Base-by-base conservation (phyloP, 225 moss, liverwort and hornwort genomes). In the Pseudoscleropodium purum region DNA sequence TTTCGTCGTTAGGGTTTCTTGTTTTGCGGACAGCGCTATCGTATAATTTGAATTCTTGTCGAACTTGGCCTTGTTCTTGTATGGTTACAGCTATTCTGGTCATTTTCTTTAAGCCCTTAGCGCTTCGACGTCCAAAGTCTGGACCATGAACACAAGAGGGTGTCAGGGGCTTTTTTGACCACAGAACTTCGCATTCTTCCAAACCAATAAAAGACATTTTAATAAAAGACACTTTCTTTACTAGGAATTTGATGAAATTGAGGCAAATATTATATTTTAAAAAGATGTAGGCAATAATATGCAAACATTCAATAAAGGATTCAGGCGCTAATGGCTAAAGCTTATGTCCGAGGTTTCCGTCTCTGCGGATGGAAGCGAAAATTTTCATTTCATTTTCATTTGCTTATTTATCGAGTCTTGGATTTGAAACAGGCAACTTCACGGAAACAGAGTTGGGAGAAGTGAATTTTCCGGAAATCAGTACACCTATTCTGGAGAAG, bases 401-500 rank as follows among this genome's bases (percentile, higher is more conserved):
- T 54, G 27, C 54, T 60, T 34, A n/a, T 41, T 56, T 67, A 31
- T 36, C 11, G 49, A 56, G 67, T 61, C 20, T 77, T 88, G 86
- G 83, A 78, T 56, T 56, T 70, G 52, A 51, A 85, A 52, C 86
- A 90, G 90, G 90, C 21, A 92, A 95, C 92, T 99, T 97, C 82
- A 97, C 95, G 87, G 99, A 99, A 90, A 96, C 97, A 73, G 96
- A 99, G 88, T 87, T 97, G 83, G 99, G 97, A 45, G 97, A 97
- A 90, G 97, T 99, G 84, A 97, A 87, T 64, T 99, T 99, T 91
- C 97, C 99, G 47, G 99, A 99, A 85, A 97, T 99, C 87, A 99
- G 96, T 91, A 96, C 99, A n/a, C 96, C 96, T 43, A 96, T 99
- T 89, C 93, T 99, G 79, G 99, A 99, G 93, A 99, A 99, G 89